Evolutionary conservation across 1,284 basidiomycete species (phyloP).

Genomic region (Megacollybia platyphylla): DNA sequence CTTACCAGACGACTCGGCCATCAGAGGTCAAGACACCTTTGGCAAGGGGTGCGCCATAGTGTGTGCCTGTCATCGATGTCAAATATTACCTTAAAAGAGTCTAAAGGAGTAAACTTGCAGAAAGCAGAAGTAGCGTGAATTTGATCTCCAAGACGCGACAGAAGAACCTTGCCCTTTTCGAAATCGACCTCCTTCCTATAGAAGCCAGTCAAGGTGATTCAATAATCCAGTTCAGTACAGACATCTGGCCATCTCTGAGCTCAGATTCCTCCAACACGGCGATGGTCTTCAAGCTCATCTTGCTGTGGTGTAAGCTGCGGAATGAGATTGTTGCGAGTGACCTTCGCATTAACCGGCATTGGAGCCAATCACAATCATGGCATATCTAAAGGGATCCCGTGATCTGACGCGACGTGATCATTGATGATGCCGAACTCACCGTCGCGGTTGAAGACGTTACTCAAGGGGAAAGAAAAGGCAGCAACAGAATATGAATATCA

Average conservation of each 20-base stretch:
- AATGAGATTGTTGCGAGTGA: background rate
- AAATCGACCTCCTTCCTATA: constrained; percentile 75
- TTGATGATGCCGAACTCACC: background rate
- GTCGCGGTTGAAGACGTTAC: background rate
- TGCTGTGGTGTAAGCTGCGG: constrained; percentile 8
- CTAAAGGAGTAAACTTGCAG: constrained; percentile 25
- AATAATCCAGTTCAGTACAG: constrained; percentile 9
- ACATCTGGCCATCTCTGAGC: constrained; percentile 72
- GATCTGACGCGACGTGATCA: too few species aligned
- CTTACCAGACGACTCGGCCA: background rate
- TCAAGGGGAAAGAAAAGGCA: constrained; percentile 39
- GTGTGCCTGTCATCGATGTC: constrained; percentile 28
- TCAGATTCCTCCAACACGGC: constrained; percentile 55
- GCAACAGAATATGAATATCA: constrained; percentile 25
- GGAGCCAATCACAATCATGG: too few species aligned
- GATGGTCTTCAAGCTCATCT: constrained; percentile 41
- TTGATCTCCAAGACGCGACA: constrained; percentile 68
- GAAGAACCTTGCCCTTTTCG: constrained; percentile 67
- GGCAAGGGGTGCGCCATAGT: constrained; percentile 75
- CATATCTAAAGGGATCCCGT: too few species aligned
- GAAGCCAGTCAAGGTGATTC: constrained; percentile 1
- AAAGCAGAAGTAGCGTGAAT: constrained; percentile 73
- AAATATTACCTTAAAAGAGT: too few species aligned
- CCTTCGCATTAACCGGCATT: too few species aligned
- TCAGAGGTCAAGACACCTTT: constrained; percentile 40